Percentiles rank a stretch among this genome's conserved stretches.
Evolutionary conservation across 306 rosid genomes (phyloP).

Genomic region (Cicer judaicum): DNA sequence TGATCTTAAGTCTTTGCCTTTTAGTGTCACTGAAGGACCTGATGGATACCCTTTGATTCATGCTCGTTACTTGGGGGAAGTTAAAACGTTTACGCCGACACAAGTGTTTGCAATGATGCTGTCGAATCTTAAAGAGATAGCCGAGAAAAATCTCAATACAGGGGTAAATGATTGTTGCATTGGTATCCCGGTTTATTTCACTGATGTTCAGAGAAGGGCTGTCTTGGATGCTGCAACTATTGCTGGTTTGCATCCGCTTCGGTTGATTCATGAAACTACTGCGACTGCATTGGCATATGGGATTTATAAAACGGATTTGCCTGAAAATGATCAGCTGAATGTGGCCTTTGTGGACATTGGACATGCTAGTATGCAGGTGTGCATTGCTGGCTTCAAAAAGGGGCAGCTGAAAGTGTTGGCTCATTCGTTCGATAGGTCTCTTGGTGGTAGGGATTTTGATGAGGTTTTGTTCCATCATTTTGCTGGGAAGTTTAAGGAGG

Average conservation of each 20-base stretch:
- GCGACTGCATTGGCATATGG: constrained; percentile 97
- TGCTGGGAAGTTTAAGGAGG: constrained; percentile 75
- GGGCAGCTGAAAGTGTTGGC: constrained; percentile 90
- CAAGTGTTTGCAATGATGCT: constrained; percentile 88
- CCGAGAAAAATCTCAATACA: constrained; percentile 73
- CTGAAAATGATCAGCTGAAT: constrained; percentile 80
- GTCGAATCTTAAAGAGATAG: constrained; percentile 76
- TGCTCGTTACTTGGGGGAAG: constrained; percentile 72
- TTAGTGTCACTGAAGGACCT: constrained; percentile 66
- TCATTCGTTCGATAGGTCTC: constrained; percentile 77
- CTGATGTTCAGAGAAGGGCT: constrained; percentile 93
- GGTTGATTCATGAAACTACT: constrained; percentile 85
- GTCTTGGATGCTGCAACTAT: constrained; percentile 88
- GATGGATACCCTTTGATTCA: constrained; percentile 88
- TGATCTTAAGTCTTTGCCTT: constrained; percentile 78
- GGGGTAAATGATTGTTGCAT: constrained; percentile 92
- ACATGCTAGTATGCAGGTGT: constrained; percentile 96
- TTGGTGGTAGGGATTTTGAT: constrained; percentile 97
- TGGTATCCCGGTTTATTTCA: constrained; percentile 89
- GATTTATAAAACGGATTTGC: constrained; percentile 87
- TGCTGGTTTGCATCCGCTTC: constrained; percentile 90
- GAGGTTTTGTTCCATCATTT: constrained; percentile 83
- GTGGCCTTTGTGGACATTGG: constrained; percentile 96
- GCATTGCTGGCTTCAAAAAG: constrained; percentile 88
- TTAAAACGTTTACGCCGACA: constrained; percentile 68